Percentiles rank a stretch among this genome's conserved stretches.
Evolutionary conservation across 129 eudicot genomes (phyloP).

Genomic region (Sambucus nigra): DNA sequence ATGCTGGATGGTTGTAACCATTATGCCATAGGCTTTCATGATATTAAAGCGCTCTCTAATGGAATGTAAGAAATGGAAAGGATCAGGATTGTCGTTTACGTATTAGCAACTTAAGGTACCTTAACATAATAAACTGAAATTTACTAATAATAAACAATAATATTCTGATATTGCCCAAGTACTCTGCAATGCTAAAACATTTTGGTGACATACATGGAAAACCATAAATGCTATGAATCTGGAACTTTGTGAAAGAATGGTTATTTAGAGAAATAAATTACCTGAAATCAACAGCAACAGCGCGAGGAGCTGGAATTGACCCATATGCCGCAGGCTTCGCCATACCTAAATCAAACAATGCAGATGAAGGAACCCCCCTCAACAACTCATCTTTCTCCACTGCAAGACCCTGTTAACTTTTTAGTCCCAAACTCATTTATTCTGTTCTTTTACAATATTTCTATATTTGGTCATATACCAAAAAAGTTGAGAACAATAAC

Average conservation of each 20-base stretch:
- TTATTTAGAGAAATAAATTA: slow-evolving; percentile 11
- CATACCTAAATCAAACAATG: slow-evolving; percentile 44
- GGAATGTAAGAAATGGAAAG: too few species aligned
- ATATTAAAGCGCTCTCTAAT: too few species aligned
- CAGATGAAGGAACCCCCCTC: slow-evolving; percentile 56
- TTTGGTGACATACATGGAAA: background rate
- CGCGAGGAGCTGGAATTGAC: slow-evolving; percentile 55
- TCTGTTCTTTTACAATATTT: background rate
- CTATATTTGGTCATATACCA: background rate
- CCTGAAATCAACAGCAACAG: slow-evolving; percentile 66
- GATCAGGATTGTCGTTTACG: too few species aligned
- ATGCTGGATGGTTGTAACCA: too few species aligned
- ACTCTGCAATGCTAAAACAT: slow-evolving; percentile 1
- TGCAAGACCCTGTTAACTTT: slow-evolving; percentile 89
- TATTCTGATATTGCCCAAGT: background rate
- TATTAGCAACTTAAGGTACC: too few species aligned
- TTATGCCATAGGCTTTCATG: too few species aligned
- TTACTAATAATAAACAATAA: too few species aligned
- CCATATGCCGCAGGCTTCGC: slow-evolving; percentile 41
- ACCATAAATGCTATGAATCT: background rate
- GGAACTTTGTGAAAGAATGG: slow-evolving; percentile 1
- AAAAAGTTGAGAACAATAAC: background rate
- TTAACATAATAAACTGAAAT: too few species aligned
- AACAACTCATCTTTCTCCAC: slow-evolving; percentile 67
- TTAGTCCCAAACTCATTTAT: slow-evolving; percentile 23